Percentiles rank a stretch among this genome's conserved stretches.
These are phyloP conservation scores for Arachnopeziza araneosa DNA, from an alignment of 2,329 filamentous ascomycete genomes.

Conservation along the genomic window DNA sequence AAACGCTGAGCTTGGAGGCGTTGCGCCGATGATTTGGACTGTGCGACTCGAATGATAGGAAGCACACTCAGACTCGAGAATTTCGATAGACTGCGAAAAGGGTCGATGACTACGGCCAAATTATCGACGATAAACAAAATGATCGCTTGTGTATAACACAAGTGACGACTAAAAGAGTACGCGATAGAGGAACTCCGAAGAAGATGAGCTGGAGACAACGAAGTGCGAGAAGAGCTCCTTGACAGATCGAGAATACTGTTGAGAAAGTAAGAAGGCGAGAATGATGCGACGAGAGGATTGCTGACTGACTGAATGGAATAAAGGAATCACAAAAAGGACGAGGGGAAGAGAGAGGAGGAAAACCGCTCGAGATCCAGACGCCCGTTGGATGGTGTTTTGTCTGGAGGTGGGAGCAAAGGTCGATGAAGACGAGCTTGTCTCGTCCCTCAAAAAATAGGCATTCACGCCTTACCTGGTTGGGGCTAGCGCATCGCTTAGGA, in stretches of 20 bases:
- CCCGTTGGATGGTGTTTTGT: constrained; percentile 18
- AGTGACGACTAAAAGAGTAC: not conserved
- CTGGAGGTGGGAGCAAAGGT: constrained; percentile 1
- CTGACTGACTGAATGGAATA: constrained; percentile 16
- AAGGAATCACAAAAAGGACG: constrained; percentile 24
- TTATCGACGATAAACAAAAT: not conserved
- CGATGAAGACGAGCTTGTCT: constrained; percentile 1
- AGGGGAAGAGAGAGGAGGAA: constrained; percentile 29
- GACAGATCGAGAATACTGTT: constrained; percentile 5
- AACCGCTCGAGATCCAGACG: constrained; percentile 26
- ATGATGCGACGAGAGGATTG: constrained; percentile 10
- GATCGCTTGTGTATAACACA: not conserved
- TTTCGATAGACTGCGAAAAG: constrained; percentile 23
- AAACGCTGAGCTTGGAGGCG: constrained; percentile 16
- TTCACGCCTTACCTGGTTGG: too few relatives aligned
- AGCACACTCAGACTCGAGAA: constrained; percentile 24
- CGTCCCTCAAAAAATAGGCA: too few relatives aligned
- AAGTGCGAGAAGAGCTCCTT: constrained; percentile 14
- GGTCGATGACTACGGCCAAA: constrained; percentile 13
- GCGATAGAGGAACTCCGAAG: not conserved
- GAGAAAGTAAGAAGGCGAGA: constrained; percentile 15
- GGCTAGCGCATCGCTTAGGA: too few relatives aligned
- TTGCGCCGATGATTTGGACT: constrained; percentile 20
- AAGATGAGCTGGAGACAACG: not conserved
- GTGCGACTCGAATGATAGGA: constrained; percentile 29